phyloP scores from a whole-genome alignment of 805 yeast species.

The Candida chilensis region DNA sequence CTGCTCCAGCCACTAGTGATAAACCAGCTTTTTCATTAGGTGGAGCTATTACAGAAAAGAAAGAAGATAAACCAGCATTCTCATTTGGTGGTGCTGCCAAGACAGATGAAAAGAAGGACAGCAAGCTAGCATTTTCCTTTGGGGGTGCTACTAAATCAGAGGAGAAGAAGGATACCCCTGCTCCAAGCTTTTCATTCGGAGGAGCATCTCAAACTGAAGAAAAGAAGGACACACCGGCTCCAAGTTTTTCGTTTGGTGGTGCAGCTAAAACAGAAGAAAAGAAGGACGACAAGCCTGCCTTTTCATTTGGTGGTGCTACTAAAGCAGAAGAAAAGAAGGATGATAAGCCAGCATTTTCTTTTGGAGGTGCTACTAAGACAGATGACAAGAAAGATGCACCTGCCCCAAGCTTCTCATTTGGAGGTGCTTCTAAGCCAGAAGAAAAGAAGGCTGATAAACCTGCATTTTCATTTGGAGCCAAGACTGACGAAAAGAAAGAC shows the following conservation, averaged over 20 bases:
- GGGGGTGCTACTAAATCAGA: slow-evolving; percentile 11
- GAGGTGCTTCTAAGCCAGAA: slow-evolving; percentile 9
- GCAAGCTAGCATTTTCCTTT: slow-evolving; percentile 9
- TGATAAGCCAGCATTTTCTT: slow-evolving; percentile 7
- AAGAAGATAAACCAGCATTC: slow-evolving; percentile 7
- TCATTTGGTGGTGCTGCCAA: slow-evolving; percentile 14
- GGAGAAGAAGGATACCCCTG: slow-evolving; percentile 5
- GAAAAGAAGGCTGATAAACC: slow-evolving; percentile 7
- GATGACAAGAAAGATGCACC: slow-evolving; percentile 4
- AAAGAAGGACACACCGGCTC: slow-evolving; percentile 3
- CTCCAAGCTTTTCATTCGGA: slow-evolving; percentile 1
- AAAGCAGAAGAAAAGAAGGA: slow-evolving; percentile 5
- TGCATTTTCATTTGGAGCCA: slow-evolving; percentile 6
- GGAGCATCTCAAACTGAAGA: slow-evolving; percentile 5
- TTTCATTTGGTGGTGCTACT: slow-evolving; percentile 7
- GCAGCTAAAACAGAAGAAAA: slow-evolving; percentile 6
- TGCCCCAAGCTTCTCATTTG: slow-evolving; percentile 4
- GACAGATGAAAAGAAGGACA: slow-evolving; percentile 5
- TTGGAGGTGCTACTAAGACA: slow-evolving; percentile 12
- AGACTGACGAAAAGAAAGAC: slow-evolving; percentile 2
- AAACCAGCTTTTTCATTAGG: background rate
- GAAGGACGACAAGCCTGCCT: slow-evolving; percentile 4
- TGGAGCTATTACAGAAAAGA: no score
- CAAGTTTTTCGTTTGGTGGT: slow-evolving; percentile 7
- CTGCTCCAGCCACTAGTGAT: no score